Conservation (phyloP, 2,329 filamentous ascomycete genomes). For the Fusarium goolgardi region DNA sequence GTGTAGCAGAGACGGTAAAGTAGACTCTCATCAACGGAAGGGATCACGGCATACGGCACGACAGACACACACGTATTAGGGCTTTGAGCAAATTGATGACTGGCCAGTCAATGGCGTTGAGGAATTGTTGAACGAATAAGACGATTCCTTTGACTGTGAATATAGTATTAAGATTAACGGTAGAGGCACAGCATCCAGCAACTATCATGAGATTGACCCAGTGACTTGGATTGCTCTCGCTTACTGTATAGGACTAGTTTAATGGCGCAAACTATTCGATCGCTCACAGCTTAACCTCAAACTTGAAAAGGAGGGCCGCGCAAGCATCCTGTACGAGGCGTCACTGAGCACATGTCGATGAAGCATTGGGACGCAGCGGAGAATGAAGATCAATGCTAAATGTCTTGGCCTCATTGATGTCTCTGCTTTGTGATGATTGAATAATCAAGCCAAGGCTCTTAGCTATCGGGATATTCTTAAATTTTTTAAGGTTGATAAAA, state of each 20-base stretch:
- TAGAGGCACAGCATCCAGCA: not conserved
- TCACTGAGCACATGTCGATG: constrained; percentile 24
- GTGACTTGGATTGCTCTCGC: not conserved
- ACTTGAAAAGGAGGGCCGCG: constrained; percentile 35
- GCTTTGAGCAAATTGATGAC: not conserved
- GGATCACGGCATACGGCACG: not conserved
- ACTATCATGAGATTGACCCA: not conserved
- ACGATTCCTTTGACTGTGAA: not conserved
- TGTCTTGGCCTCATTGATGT: constrained; percentile 23
- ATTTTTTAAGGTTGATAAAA: constrained; percentile 1
- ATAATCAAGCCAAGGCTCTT: constrained; percentile 22
- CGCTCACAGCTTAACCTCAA: not conserved
- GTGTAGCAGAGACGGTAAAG: not conserved
- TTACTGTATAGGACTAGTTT: not conserved
- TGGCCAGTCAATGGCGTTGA: not conserved
- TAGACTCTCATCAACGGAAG: not conserved
- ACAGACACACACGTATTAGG: not conserved
- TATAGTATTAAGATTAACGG: not conserved
- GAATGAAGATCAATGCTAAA: not conserved
- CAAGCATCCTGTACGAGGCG: constrained; percentile 35
- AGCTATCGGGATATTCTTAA: not conserved
- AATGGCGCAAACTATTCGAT: not conserved
- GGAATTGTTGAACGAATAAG: not conserved
- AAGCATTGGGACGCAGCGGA: not conserved
- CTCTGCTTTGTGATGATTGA: constrained; percentile 31